Evolutionary conservation across 192 early-diverging fungal species (phyloP).

Genomic region (Podila epigama): DNA sequence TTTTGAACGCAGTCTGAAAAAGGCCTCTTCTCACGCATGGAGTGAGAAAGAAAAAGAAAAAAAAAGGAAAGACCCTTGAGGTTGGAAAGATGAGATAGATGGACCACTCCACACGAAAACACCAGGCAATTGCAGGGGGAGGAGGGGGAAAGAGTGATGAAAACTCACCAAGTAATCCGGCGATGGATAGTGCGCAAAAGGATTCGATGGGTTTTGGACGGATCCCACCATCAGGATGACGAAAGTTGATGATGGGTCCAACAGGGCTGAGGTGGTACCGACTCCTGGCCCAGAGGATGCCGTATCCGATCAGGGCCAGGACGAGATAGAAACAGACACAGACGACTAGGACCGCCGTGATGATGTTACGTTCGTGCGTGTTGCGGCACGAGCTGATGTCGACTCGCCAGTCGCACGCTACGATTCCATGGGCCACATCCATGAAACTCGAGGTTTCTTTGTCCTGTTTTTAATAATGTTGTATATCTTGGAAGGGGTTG

Average conservation of each 20-base stretch:
- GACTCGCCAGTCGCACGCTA: constrained; percentile 48
- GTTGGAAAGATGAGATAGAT: no score
- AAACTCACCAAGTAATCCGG: constrained; percentile 35
- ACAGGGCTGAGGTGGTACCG: constrained; percentile 37
- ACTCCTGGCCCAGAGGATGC: constrained; percentile 40
- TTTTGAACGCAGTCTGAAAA: no score
- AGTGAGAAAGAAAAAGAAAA: no score
- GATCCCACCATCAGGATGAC: constrained; percentile 44
- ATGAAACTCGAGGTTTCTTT: constrained; percentile 6
- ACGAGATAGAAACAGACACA: constrained; percentile 36
- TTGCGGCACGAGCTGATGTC: constrained; percentile 36
- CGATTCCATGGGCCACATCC: constrained; percentile 39
- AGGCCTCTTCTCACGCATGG: no score
- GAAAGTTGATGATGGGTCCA: constrained; percentile 44
- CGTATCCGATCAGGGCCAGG: constrained; percentile 30
- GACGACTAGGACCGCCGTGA: constrained; percentile 16
- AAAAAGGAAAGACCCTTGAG: no score
- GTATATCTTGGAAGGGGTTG: no score
- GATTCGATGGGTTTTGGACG: constrained; percentile 48
- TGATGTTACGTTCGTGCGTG: constrained; percentile 9
- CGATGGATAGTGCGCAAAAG: constrained; percentile 42
- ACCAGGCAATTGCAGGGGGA: no score
- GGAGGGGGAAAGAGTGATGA: neutral
- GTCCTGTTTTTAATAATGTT: neutral
- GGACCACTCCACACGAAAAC: no score